A percentile compares a stretch with the other conserved stretches of the same genome.
These are phyloP conservation scores for Daldinia sp. DNA, from an alignment of 2,329 filamentous ascomycete genomes.

Conservation along the genomic window DNA sequence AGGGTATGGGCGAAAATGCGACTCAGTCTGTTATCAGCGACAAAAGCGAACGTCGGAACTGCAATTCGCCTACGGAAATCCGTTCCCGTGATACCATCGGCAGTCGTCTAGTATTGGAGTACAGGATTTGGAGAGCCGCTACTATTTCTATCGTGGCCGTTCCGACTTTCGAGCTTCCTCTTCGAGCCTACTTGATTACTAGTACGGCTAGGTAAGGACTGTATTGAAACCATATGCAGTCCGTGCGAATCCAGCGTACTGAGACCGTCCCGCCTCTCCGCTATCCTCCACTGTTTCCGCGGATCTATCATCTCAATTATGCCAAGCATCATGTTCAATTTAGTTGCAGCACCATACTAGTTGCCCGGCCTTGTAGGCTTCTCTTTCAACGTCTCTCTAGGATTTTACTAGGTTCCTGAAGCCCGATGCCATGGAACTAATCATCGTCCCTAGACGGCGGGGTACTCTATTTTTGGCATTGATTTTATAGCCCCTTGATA, in stretches of 20 bases:
- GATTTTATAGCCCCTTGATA: background rate
- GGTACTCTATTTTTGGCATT: background rate
- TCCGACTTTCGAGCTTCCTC: constrained; percentile 34
- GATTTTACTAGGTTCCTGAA: constrained; percentile 12
- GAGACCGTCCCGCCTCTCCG: constrained; percentile 32
- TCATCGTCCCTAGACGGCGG: constrained; percentile 3
- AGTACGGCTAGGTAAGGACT: constrained; percentile 21
- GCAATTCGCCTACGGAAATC: constrained; percentile 27
- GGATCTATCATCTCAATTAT: constrained; percentile 10
- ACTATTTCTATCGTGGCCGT: constrained; percentile 27
- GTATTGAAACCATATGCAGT: constrained; percentile 9
- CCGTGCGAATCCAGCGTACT: constrained; percentile 22
- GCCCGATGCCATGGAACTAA: constrained; percentile 24
- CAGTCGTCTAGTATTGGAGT: constrained; percentile 29
- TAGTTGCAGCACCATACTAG: background rate
- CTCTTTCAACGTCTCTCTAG: background rate
- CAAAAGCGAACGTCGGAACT: constrained; percentile 19
- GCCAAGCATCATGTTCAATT: constrained; percentile 24
- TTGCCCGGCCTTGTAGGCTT: background rate
- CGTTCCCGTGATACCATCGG: constrained; percentile 37
- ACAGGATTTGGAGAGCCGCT: constrained; percentile 30
- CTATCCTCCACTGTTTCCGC: constrained; percentile 27
- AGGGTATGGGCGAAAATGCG: constrained; percentile 27
- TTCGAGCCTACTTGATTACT: constrained; percentile 40
- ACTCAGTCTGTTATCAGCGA: constrained; percentile 34